A percentile compares a stretch with the other conserved stretches of the same genome.
These are phyloP conservation scores for Colletotrichum spaethianum DNA, from an alignment of 2,329 filamentous ascomycete species.

Conservation along the genomic window DNA sequence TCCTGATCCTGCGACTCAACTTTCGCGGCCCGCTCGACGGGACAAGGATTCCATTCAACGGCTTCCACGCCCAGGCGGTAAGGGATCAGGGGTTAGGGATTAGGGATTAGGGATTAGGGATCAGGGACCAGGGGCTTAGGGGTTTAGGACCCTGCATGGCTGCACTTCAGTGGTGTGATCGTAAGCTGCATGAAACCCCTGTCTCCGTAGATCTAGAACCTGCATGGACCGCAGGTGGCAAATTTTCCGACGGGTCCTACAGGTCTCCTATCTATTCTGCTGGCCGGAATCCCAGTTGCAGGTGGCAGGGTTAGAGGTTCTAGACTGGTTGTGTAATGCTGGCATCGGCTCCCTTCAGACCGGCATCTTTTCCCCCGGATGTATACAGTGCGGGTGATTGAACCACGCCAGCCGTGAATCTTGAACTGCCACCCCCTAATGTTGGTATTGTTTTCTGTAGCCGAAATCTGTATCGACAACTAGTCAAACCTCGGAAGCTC, in stretches of 20 bases:
- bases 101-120: background rate
- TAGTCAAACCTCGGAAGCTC: conserved; percentile 3
- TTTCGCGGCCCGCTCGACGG: background rate
- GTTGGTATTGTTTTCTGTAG: background rate
- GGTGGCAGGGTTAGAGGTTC: background rate
- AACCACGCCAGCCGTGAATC: conserved; percentile 3
- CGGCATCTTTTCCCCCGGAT: background rate
- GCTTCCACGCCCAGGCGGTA: background rate
- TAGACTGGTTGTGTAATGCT: background rate
- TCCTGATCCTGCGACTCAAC: background rate
- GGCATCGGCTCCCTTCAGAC: background rate
- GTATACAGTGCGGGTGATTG: conserved; percentile 1
- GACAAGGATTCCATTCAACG: background rate
- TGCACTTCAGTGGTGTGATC: background rate
- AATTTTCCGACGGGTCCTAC: too few relatives aligned
- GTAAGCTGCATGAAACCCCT: conserved; percentile 2
- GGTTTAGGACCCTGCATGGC: background rate
- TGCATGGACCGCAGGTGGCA: background rate
- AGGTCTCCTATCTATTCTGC: background rate
- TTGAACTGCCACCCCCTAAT: background rate
- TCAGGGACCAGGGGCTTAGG: background rate
- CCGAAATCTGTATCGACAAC: background rate
- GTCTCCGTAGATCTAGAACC: background rate
- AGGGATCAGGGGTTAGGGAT: background rate
- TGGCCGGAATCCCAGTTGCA: background rate